A percentile compares a stretch with the other conserved stretches of the same genome.
phyloP scores from a whole-genome alignment of 2,329 filamentous ascomycete genomes.

The Akanthomyces dipterigenus region DNA sequence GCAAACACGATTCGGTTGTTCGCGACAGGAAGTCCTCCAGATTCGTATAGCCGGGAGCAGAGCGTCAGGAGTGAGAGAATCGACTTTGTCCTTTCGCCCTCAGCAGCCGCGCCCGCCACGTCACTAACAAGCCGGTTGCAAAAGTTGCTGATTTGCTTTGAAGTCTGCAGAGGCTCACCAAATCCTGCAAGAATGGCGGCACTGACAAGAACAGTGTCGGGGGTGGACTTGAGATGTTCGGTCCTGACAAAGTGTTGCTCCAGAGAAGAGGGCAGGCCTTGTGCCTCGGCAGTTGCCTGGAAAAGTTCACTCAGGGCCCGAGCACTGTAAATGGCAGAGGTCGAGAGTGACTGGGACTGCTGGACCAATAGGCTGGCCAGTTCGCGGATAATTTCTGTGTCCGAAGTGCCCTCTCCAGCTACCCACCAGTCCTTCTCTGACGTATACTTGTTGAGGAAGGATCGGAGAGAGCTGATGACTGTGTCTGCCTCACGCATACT shows the following conservation, averaged over 20 bases:
- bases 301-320: constrained; percentile 46
- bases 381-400: constrained; percentile 31
- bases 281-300: constrained; percentile 37
- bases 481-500: constrained; percentile 34
- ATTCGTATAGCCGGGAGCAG: constrained; percentile 44
- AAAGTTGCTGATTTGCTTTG: constrained; percentile 44
- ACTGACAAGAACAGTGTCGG: constrained; percentile 40
- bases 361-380: constrained; percentile 40
- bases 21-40: constrained; percentile 47
- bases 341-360: constrained; percentile 34
- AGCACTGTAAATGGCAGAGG: constrained; percentile 45
- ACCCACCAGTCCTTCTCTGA: constrained; percentile 32
- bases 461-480: constrained; percentile 35
- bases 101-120: constrained; percentile 41
- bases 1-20: constrained; percentile 74
- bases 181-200: constrained; percentile 46
- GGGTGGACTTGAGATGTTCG: constrained; percentile 39
- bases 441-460: constrained; percentile 28
- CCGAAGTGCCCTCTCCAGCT: constrained; percentile 24
- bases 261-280: constrained; percentile 37
- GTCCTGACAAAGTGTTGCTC: constrained; percentile 42
- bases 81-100: constrained; percentile 38
- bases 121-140: constrained; percentile 57
- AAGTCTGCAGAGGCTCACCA: constrained; percentile 41
- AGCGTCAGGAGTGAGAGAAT: constrained; percentile 49